Conservation (phyloP, 306 rosid species). For the Quercus variabilis region DNA sequence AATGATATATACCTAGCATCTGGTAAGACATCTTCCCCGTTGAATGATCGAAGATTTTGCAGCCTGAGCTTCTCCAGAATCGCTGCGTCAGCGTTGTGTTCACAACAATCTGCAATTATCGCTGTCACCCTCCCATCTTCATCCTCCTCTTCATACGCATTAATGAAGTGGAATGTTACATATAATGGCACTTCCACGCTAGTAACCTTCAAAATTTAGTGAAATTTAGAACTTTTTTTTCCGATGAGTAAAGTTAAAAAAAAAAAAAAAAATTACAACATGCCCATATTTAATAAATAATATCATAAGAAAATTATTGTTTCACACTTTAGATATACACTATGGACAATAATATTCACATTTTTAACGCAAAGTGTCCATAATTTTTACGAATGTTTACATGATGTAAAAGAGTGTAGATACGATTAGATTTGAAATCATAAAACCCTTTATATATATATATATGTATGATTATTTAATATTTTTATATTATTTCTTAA, state of each 20-base stretch:
- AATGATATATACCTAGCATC: conserved; percentile 60
- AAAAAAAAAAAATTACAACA: neutral
- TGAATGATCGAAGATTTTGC: conserved; percentile 55
- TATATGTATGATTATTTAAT: too few relatives aligned
- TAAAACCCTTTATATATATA: too few relatives aligned
- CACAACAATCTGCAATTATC: conserved; percentile 76
- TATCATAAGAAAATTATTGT: too few relatives aligned
- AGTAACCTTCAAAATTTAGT: conserved; percentile 48
- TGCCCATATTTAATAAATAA: neutral
- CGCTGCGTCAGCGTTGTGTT: conserved; percentile 61
- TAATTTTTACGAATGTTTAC: too few relatives aligned
- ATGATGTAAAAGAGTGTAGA: too few relatives aligned
- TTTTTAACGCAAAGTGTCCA: too few relatives aligned
- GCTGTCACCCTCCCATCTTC: conserved; percentile 76
- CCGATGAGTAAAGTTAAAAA: too few relatives aligned
- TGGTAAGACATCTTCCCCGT: conserved; percentile 67
- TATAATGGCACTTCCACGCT: conserved; percentile 86
- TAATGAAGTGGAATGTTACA: conserved; percentile 85
- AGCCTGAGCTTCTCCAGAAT: conserved; percentile 71
- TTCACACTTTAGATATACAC: too few relatives aligned
- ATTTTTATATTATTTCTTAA: too few relatives aligned
- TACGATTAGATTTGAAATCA: too few relatives aligned
- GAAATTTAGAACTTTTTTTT: too few relatives aligned
- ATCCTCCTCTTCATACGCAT: conserved; percentile 82
- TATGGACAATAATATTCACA: too few relatives aligned